Conservation (phyloP, 2,329 filamentous ascomycete species). For the Aspergillus carbonarius region DNA sequence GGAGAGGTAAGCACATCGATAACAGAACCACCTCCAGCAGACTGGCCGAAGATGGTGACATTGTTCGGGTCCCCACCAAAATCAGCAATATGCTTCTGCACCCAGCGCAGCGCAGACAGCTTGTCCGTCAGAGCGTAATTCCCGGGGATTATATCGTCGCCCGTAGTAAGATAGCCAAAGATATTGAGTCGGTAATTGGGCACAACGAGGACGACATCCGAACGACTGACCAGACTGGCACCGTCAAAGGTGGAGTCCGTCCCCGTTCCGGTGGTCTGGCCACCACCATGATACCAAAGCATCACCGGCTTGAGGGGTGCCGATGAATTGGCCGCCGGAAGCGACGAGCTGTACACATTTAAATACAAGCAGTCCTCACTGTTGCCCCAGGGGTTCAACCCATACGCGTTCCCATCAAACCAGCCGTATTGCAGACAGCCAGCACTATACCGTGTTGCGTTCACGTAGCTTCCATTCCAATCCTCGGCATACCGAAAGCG, state of each 20-base stretch:
- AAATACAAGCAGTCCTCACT: background rate
- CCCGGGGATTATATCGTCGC: background rate
- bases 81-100: background rate
- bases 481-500: background rate
- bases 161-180: background rate
- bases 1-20: constrained; percentile 18
- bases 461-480: background rate
- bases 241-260: background rate
- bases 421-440: background rate
- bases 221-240: background rate
- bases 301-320: background rate
- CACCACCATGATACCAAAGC: background rate
- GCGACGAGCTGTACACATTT: background rate
- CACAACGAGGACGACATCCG: background rate
- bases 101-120: background rate
- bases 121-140: background rate
- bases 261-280: background rate
- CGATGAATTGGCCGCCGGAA: background rate
- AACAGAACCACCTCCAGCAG: background rate
- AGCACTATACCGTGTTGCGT: background rate
- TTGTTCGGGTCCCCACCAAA: background rate
- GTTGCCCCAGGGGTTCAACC: background rate
- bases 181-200: background rate
- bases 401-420: background rate
- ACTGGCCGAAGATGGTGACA: constrained; percentile 2